Evolutionary conservation across 345 rosid species (phyloP), one percentile per base, ranked within the genome.

Genomic region (Melaleuca quinquenervia): DNA sequence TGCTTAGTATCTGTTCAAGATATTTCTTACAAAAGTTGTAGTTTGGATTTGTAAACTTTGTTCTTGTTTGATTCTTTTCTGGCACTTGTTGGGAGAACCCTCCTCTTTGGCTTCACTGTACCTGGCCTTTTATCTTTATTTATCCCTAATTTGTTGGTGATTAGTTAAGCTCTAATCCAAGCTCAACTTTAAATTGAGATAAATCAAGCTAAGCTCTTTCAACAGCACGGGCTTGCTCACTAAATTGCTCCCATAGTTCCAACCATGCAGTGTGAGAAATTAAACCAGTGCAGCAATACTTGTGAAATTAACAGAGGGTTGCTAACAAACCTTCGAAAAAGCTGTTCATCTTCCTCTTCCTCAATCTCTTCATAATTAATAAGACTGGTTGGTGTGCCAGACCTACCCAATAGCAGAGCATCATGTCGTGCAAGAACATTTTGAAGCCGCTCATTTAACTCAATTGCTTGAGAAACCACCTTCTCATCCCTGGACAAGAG

Each of bases 361-460:
- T 93, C 96, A 85, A 90, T 93, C 51, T 93, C 96, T 85, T 91
- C 92, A 89, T 76, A 93, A 86, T 84, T 88, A 88, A 86, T 86
- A 90, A 88, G 92, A 85, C 88, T 87, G 82, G 87, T 54, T 62
- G 91, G 90, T 80, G 92, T 64, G 36, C 88, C 55, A 16, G 90
- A 55, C 78, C 89, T 87, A 76, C 93, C 92, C 50, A 95, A 94
- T 32, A 95, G 89, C 50, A 97, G 92, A 16, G 91, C 93, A 88
- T 97, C 98, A 85, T 97, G 98, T 89, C 95, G 93, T 56, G 88
- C 86, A 86, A 97, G 96, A 91, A 95, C 91, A 82, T 89, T 97
- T 91, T 97, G 98, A 85, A 95, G 98, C 88, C 93, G 93, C 84
- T 97, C 99, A 80, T 97, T 97, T 90, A 96, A 91, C 52, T 93